A percentile compares a stretch with the other conserved stretches of the same genome.
phyloP scores from a whole-genome alignment of 2,329 filamentous ascomycete genomes.

The Verticillium tricorpus region DNA sequence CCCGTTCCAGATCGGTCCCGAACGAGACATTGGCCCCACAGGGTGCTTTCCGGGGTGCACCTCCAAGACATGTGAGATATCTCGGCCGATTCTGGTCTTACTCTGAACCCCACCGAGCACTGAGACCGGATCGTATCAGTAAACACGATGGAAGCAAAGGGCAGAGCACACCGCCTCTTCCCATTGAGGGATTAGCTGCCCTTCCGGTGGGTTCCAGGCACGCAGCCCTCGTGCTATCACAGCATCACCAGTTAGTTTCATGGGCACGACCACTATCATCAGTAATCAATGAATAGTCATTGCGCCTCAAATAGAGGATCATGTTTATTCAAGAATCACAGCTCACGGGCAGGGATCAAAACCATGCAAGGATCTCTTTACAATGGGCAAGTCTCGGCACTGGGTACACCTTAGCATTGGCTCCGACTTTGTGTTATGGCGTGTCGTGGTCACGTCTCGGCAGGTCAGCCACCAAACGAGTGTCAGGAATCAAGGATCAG shows the following conservation, averaged over 20 bases:
- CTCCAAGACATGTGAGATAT: constrained; percentile 15
- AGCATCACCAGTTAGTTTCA: no score
- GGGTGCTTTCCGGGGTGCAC: constrained; percentile 10
- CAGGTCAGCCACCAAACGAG: no score
- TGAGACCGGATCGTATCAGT: not conserved
- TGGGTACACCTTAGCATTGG: no score
- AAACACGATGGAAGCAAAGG: not conserved
- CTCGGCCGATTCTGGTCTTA: constrained; percentile 3
- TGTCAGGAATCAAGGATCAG: not conserved
- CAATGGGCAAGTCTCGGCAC: no score
- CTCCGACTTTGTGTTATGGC: no score
- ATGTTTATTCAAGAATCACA: no score
- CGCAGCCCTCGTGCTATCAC: not conserved
- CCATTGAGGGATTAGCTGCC: not conserved
- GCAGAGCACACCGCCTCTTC: not conserved
- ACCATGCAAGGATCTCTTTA: no score
- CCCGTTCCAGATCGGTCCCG: constrained; percentile 5
- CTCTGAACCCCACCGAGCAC: not conserved
- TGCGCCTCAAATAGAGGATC: no score
- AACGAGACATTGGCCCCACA: not conserved
- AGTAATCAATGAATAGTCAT: no score
- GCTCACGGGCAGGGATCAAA: no score
- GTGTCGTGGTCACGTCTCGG: no score
- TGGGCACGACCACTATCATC: no score
- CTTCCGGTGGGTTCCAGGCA: not conserved